A percentile compares a stretch with the other conserved stretches of the same genome.
phyloP scores from a whole-genome alignment of 257 asterid species.

The Penstemon davidsonii region DNA sequence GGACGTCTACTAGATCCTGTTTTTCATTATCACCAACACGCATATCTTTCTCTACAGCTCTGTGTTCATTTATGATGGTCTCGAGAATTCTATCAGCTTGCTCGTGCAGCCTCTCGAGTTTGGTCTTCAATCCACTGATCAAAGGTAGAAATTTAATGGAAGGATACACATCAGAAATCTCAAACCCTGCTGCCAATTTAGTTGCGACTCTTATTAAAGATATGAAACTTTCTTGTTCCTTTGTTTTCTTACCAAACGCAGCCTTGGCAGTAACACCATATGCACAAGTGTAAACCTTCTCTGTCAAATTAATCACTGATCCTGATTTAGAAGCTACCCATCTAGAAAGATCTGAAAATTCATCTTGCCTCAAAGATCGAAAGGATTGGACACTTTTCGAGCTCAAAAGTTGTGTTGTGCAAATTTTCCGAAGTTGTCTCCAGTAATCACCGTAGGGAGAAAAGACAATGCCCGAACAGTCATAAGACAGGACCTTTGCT shows the following conservation, averaged over 20 bases:
- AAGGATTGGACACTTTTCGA: slow-evolving; percentile 25
- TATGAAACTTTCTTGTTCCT: slow-evolving; percentile 29
- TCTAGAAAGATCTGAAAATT: slow-evolving; percentile 10
- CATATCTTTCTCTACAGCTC: not conserved
- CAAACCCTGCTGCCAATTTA: slow-evolving; percentile 27
- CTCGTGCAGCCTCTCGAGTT: slow-evolving; percentile 19
- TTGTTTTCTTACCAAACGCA: slow-evolving; percentile 35
- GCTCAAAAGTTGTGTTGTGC: slow-evolving; percentile 27
- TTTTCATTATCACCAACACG: not conserved
- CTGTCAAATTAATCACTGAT: slow-evolving; percentile 28
- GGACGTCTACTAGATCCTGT: slow-evolving; percentile 25
- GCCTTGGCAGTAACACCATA: slow-evolving; percentile 26
- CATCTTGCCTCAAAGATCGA: slow-evolving; percentile 29
- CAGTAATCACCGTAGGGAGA: slow-evolving; percentile 33
- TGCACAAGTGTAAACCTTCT: slow-evolving; percentile 8
- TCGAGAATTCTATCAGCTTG: slow-evolving; percentile 27
- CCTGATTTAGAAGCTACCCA: slow-evolving; percentile 26
- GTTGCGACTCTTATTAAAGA: not conserved
- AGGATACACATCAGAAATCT: slow-evolving; percentile 24
- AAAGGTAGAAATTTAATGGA: slow-evolving; percentile 19
- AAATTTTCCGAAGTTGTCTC: slow-evolving; percentile 37
- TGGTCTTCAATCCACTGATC: slow-evolving; percentile 34
- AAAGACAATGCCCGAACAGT: slow-evolving; percentile 26
- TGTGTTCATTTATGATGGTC: slow-evolving; percentile 29
- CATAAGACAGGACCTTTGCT: slow-evolving; percentile 11